Conservation (phyloP, 2,329 filamentous ascomycete species). For the Epichloe amarillans region DNA sequence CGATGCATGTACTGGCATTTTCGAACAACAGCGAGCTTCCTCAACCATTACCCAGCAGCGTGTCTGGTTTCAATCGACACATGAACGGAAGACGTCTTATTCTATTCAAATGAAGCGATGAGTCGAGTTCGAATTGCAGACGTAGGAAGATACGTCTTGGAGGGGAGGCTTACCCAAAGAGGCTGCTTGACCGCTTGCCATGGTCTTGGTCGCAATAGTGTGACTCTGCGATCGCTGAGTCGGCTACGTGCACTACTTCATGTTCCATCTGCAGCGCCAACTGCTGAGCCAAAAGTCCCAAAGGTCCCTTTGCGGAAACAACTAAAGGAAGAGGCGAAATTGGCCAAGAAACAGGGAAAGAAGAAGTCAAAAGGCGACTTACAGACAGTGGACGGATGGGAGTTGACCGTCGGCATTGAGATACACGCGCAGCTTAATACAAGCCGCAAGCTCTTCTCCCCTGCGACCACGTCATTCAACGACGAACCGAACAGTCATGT, state of each 20-base stretch:
- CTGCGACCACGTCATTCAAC: conserved; percentile 49
- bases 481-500: conserved; percentile 74
- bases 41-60: neutral
- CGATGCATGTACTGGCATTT: neutral
- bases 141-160: conserved; percentile 2
- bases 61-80: neutral
- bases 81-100: neutral
- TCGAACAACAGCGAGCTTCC: neutral
- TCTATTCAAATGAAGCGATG: neutral
- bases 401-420: conserved; percentile 90
- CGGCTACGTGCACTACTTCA: neutral
- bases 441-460: conserved; percentile 75
- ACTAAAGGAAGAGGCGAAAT: conserved; percentile 57
- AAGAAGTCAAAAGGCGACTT: conserved; percentile 31
- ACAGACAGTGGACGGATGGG: conserved; percentile 59
- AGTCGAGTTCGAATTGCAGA: conserved; percentile 2
- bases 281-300: conserved; percentile 10
- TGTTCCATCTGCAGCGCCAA: conserved; percentile 5
- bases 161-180: conserved; percentile 2
- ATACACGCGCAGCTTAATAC: conserved; percentile 96
- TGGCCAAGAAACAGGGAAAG: conserved; percentile 50
- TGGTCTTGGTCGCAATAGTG: neutral
- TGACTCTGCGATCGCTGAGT: neutral
- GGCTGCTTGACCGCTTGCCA: conserved; percentile 2
- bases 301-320: conserved; percentile 52